A percentile compares a stretch with the other conserved stretches of the same genome.
These are phyloP conservation scores for Sclerotinia sclerotiorum DNA, from an alignment of 2,329 filamentous ascomycete species.

Conservation along the genomic window DNA sequence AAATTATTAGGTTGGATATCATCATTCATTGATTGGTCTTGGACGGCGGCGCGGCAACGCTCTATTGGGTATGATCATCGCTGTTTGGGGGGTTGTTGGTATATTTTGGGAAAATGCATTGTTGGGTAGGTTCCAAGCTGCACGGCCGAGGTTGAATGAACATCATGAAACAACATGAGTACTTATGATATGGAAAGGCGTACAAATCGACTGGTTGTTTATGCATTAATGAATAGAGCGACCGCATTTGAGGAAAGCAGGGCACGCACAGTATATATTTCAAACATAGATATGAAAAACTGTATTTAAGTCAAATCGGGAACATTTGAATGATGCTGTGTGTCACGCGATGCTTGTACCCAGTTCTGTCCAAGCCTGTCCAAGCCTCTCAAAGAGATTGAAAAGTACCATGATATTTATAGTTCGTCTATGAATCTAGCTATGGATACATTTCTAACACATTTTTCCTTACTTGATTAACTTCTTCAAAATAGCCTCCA, in stretches of 20 bases:
- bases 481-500: constrained; percentile 41
- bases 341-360: not conserved
- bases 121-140: not conserved
- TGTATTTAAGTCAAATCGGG: not conserved
- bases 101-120: not conserved
- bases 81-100: not conserved
- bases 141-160: not conserved
- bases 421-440: not conserved
- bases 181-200: not conserved
- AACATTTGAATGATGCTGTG: not conserved
- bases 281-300: not conserved
- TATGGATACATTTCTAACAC: not conserved
- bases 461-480: not conserved
- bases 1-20: constrained; percentile 1
- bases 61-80: constrained; percentile 1
- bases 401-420: not conserved
- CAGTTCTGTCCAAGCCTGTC: not conserved
- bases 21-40: constrained; percentile 4
- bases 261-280: not conserved
- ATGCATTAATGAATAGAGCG: not conserved
- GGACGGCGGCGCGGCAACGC: not conserved
- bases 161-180: not conserved
- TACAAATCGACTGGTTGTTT: not conserved
- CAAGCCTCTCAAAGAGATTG: not conserved
- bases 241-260: not conserved